Base-by-base conservation (phyloP, 2,329 filamentous ascomycete species). In the Clathrospora elynae region DNA sequence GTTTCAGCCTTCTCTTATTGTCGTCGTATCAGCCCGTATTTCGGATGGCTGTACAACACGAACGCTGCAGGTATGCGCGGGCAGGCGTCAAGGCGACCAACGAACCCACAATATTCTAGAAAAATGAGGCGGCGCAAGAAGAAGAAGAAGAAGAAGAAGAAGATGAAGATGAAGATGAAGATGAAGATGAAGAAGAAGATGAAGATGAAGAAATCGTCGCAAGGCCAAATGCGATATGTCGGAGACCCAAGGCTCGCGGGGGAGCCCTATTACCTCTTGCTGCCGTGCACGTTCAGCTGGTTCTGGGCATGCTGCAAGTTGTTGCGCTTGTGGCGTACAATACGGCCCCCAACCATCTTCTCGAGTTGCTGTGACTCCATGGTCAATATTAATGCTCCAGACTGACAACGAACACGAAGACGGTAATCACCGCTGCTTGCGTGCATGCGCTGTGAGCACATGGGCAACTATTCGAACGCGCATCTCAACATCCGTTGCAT, bases 1-100 rank as follows among this genome's bases (percentile, higher is more conserved):
- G 51, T 54, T 59, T 55, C 57, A 57, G 57, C 45, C 52, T 47
- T 34, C 32, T 39, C 14, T 35, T 18, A 13, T 12, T 33, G 24
- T 32, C 17, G 32, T 19, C 28, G n/a, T 20, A 19, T 35, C 42
- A 14, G 24, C 20, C 26, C 30, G 16, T 30, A 30, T 38, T 36
- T 22, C 12, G 26, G 42, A 32, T 33, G 25, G 34, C 20, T 45
- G 49, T 43, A 39, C 32, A 14, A 37, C 40, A 17, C 22, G 17
- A 20, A 29, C 13, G 20, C 42, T 37, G 35, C 19, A 48, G 11
- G n/a, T n/a, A 16, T 28, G 23, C 33, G 35, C 40, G 19, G 29
- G 30, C n/a, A 31, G 35, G 32, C 26, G 12, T 38, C 28, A 18
- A 25, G 14, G 20, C 28, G 29, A 38, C 33, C 13, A 32, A 20